A percentile compares a stretch with the other conserved stretches of the same genome.
Evolutionary conservation across 257 asterid species (phyloP).

Genomic region (Lithospermum erythrorhizon): DNA sequence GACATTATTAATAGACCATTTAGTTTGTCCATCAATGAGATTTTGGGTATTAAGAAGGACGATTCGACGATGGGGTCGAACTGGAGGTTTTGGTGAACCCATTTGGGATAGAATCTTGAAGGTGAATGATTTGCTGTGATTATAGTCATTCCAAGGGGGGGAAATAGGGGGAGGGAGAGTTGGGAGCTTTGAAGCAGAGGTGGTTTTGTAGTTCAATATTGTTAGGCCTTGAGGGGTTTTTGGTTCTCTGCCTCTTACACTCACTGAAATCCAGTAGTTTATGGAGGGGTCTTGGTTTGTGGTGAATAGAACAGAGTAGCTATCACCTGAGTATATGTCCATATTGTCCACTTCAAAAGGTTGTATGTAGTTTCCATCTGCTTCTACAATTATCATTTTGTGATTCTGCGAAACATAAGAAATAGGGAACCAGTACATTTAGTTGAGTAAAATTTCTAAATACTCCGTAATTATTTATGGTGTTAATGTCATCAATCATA

Average conservation of each 20-base stretch:
- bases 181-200: slow-evolving; percentile 31
- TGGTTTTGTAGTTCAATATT: slow-evolving; percentile 16
- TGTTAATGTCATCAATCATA: too few species aligned
- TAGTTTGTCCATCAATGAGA: slow-evolving; percentile 39
- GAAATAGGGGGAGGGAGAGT: slow-evolving; percentile 35
- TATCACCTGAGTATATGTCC: slow-evolving; percentile 10
- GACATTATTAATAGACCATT: slow-evolving; percentile 73
- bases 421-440: too few species aligned
- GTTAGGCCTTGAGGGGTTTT: slow-evolving; percentile 6
- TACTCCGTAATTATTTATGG: too few species aligned
- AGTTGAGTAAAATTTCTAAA: too few species aligned
- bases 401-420: slow-evolving; percentile 4
- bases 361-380: slow-evolving; percentile 9
- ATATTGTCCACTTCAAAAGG: background rate
- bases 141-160: slow-evolving; percentile 62
- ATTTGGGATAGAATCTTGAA: slow-evolving; percentile 24
- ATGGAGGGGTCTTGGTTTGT: slow-evolving; percentile 10
- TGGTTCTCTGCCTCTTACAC: background rate
- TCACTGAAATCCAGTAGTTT: slow-evolving; percentile 5
- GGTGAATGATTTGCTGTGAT: slow-evolving; percentile 43
- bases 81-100: slow-evolving; percentile 44
- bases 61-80: slow-evolving; percentile 22
- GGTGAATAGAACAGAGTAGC: slow-evolving; percentile 4
- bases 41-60: slow-evolving; percentile 58
- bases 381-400: slow-evolving; percentile 13